Evolutionary conservation across 139 green algal species (phyloP).

Genomic region (Picochlorum sp.): DNA sequence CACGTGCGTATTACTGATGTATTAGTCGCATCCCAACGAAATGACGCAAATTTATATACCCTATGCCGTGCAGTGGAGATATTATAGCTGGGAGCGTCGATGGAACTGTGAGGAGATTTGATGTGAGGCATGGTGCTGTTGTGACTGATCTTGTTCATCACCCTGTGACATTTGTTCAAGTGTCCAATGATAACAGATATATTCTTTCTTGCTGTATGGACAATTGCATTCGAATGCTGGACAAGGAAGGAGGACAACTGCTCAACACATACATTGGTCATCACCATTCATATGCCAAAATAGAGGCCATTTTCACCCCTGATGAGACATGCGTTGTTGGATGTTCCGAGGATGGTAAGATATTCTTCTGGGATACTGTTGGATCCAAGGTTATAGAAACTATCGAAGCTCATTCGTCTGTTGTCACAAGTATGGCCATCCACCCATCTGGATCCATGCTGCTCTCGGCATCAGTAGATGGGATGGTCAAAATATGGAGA

Average conservation of each 20-base stretch:
- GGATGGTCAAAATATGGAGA: slow-evolving; percentile 66
- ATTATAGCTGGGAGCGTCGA: slow-evolving; percentile 79
- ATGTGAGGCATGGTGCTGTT: slow-evolving; percentile 66
- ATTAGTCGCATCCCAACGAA: background rate
- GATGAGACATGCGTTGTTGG: slow-evolving; percentile 65
- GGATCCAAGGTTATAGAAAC: slow-evolving; percentile 41
- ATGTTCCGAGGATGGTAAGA: slow-evolving; percentile 64
- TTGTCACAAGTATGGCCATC: slow-evolving; percentile 62
- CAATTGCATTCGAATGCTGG: slow-evolving; percentile 51
- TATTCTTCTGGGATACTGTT: slow-evolving; percentile 84
- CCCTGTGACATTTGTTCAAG: slow-evolving; percentile 50
- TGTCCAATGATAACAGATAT: slow-evolving; percentile 38
- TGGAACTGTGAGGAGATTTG: slow-evolving; percentile 75
- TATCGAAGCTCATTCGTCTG: slow-evolving; percentile 58
- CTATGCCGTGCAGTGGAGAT: slow-evolving; percentile 20
- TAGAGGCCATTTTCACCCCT: slow-evolving; percentile 68
- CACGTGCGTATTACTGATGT: background rate
- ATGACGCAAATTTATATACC: too few relatives aligned
- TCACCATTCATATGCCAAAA: slow-evolving; percentile 47
- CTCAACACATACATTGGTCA: slow-evolving; percentile 74
- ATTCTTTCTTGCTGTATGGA: slow-evolving; percentile 73
- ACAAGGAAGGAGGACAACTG: slow-evolving; percentile 54
- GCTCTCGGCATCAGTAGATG: slow-evolving; percentile 68
- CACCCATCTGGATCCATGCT: slow-evolving; percentile 60
- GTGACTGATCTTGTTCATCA: slow-evolving; percentile 65